Evolutionary conservation across 371 early-diverging fungal genomes (phyloP).

Genomic region (Actinomucor elegans): DNA sequence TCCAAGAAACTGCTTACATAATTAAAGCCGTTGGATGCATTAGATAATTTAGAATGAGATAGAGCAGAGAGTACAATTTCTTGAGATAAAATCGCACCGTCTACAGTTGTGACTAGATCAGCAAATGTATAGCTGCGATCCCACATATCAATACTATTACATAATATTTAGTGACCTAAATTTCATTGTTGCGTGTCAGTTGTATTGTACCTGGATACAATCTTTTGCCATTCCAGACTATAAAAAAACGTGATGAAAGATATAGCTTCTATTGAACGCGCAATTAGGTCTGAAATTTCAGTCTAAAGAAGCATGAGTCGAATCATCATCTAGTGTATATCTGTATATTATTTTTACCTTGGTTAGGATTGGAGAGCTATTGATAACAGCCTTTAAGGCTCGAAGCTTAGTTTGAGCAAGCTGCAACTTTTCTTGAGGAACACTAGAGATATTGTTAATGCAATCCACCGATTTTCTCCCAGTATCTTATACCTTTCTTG

Average conservation of each 20-base stretch:
- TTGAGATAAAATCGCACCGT: conserved; percentile 5
- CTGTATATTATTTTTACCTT: neutral
- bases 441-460: neutral
- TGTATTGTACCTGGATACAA: neutral
- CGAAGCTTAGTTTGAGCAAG: neutral
- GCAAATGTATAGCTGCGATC: neutral
- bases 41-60: neutral
- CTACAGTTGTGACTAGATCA: conserved; percentile 12
- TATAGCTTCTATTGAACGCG: neutral
- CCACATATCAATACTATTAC: neutral
- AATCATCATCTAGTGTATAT: neutral
- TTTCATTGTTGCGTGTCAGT: no score
- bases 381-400: neutral
- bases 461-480: neutral
- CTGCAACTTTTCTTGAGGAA: neutral
- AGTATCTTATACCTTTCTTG: neutral
- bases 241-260: conserved; percentile 2
- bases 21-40: neutral
- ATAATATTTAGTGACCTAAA: no score
- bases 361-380: neutral
- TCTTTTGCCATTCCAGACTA: conserved; percentile 2
- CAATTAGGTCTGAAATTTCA: neutral
- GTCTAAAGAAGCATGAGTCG: neutral
- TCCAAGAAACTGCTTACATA: conserved; percentile 6
- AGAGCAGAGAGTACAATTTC: conserved; percentile 6